These are phyloP conservation scores for Lasiodiplodia theobromae DNA, from an alignment of 2,329 filamentous ascomycete genomes.

Conservation along the genomic window DNA sequence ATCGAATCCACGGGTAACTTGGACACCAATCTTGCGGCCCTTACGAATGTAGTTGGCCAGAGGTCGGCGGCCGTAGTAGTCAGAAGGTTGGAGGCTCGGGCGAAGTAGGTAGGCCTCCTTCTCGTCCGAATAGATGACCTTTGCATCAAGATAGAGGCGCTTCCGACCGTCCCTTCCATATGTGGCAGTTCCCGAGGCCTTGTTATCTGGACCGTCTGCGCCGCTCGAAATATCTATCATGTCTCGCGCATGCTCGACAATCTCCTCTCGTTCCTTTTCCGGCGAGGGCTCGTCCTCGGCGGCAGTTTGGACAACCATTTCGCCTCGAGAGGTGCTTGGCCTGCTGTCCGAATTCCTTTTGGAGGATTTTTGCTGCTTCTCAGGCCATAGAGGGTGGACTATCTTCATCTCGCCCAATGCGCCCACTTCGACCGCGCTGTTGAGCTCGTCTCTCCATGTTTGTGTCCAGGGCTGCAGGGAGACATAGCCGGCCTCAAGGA, in stretches of 20 bases:
- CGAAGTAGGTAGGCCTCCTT: slow-evolving; percentile 84
- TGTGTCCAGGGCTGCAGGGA: slow-evolving; percentile 88
- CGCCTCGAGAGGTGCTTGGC: slow-evolving; percentile 47
- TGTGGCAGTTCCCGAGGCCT: slow-evolving; percentile 53
- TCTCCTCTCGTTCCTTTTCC: slow-evolving; percentile 52
- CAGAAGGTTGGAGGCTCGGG: slow-evolving; percentile 82
- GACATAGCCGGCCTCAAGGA: slow-evolving; percentile 87
- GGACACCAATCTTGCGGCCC: slow-evolving; percentile 80
- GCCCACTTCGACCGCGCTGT: slow-evolving; percentile 88
- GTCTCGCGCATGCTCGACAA: slow-evolving; percentile 54
- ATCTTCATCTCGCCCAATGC: slow-evolving; percentile 91
- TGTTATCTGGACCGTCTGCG: slow-evolving; percentile 55
- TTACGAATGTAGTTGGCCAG: slow-evolving; percentile 82
- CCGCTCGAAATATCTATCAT: slow-evolving; percentile 57
- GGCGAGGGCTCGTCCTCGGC: slow-evolving; percentile 34
- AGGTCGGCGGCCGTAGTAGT: slow-evolving; percentile 82
- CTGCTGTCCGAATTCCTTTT: slow-evolving; percentile 59
- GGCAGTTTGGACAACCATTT: slow-evolving; percentile 33
- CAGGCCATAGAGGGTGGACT: slow-evolving; percentile 81
- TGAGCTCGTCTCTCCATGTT: slow-evolving; percentile 90
- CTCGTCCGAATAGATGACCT: slow-evolving; percentile 85
- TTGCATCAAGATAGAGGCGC: slow-evolving; percentile 73
- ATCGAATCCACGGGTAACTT: slow-evolving; percentile 90
- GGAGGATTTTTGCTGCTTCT: slow-evolving; percentile 60
- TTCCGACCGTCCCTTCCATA: slow-evolving; percentile 56